These are phyloP conservation scores for Syzygium aqueum DNA, from an alignment of 345 rosid genomes.

Conservation along the genomic window DNA sequence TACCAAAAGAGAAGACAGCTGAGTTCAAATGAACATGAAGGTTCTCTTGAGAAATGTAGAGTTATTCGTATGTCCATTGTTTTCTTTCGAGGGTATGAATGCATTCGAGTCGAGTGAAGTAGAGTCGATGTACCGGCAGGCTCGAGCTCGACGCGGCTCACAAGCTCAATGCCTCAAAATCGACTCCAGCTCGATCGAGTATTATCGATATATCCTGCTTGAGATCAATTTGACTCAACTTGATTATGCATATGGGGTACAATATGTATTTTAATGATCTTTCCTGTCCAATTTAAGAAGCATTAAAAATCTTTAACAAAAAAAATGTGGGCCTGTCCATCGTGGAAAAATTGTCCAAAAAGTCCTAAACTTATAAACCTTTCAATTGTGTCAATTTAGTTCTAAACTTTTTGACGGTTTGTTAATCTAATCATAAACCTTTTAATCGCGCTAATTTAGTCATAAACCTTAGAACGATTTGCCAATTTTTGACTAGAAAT, in stretches of 20 bases:
- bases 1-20: too few species aligned
- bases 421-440: not conserved
- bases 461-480: not conserved
- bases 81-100: not conserved
- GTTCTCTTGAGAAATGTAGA: not conserved
- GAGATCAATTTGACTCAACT: not conserved
- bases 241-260: not conserved
- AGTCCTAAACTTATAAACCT: not conserved
- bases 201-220: not conserved
- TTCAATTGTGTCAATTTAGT: not conserved
- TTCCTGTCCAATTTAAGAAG: not conserved
- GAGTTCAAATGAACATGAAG: not conserved
- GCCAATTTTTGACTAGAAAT: fast-evolving
- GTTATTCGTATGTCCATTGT: not conserved
- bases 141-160: not conserved
- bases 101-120: not conserved
- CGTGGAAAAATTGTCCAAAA: not conserved
- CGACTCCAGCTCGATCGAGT: not conserved
- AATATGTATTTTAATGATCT: not conserved
- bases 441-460: not conserved
- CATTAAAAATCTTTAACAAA: not conserved
- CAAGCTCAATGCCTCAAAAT: not conserved
- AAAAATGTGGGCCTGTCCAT: not conserved
- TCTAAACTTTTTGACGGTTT: not conserved
- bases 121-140: fast-evolving